Base-by-base conservation (phyloP, 306 rosid genomes). In the Crotalaria pallida region DNA sequence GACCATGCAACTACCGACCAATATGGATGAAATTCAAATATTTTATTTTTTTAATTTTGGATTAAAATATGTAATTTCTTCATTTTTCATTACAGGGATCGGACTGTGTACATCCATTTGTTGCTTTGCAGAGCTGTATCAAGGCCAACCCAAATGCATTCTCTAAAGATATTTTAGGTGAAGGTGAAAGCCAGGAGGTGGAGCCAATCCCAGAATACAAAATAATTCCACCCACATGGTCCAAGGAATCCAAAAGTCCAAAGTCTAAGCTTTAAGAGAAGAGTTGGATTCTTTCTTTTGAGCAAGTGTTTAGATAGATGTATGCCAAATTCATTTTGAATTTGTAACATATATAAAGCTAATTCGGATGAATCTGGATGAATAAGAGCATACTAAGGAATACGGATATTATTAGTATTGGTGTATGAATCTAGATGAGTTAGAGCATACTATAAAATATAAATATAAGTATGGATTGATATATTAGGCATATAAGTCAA, bases 81-180 rank as follows among this genome's bases (percentile, higher is more conserved):
- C 57, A 69, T 53, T 16, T 82, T 71, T 73, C 77, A 73, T 73
- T 79, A 71, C 19, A 92, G 94, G 98, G 98, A 48, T 94, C 97
- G 21, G 97, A 88, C 80, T 94, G 97, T 55, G 94, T 90, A 75
- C 83, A 80, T 66, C 95, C 96, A 24, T 90, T 94, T 67, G 84
- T 94, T 59, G 86, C 87, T 51, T 79, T 94, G 81, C 97, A 94
- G 86, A 87, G 82, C 61, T 94, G 96, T 83, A 90, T 94, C 77
- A 94, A 88, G 83, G 89, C 89, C 69, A 81, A 94, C 73, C 98
- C 97, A 36, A 36, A 84, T 76, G 92, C 94, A 7, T 93, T 93
- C 76, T 86, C 97, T 10, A 79, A 84, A 67, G 89, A 84, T 57
- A 15, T 81, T 68, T 72, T 85, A 49, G 90, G 77, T 0, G 88